These are phyloP conservation scores for Colletotrichum cuscutae DNA, from an alignment of 2,329 filamentous ascomycete genomes.

Conservation along the genomic window DNA sequence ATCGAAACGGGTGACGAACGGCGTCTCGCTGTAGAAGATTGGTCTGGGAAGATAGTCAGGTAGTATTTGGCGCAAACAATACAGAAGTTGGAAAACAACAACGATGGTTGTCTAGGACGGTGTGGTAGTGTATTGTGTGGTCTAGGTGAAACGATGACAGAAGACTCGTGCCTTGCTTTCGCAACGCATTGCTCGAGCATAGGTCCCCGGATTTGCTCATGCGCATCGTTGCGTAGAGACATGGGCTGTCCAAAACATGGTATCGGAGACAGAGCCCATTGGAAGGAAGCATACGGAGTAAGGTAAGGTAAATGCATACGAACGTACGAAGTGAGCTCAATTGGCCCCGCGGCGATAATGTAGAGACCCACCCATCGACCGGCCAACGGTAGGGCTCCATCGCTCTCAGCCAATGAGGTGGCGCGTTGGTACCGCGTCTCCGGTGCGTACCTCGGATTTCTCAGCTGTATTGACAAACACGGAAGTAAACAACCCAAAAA, in stretches of 20 bases:
- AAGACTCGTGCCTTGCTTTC: constrained; percentile 20
- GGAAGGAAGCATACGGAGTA: neutral
- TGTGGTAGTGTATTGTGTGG: constrained; percentile 8
- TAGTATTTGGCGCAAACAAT: constrained; percentile 1
- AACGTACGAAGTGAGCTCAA: neutral
- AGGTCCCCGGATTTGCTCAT: constrained; percentile 29
- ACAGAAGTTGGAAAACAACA: constrained; percentile 1
- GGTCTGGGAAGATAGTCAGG: neutral
- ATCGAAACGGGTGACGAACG: neutral
- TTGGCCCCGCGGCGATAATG: constrained; percentile 8
- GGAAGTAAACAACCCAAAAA: constrained; percentile 28
- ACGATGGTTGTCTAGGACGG: constrained; percentile 2
- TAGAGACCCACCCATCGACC: constrained; percentile 11
- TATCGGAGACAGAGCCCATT: neutral
- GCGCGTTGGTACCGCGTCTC: constrained; percentile 24
- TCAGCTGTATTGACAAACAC: constrained; percentile 19
- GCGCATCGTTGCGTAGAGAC: constrained; percentile 26
- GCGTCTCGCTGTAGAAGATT: neutral
- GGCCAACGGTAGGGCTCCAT: constrained; percentile 20
- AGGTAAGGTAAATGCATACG: too few species aligned
- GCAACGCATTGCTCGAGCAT: constrained; percentile 5
- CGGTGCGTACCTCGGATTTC: constrained; percentile 20
- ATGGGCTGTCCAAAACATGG: constrained; percentile 17
- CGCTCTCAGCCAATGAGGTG: constrained; percentile 2
- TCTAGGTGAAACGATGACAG: constrained; percentile 11